Evolutionary conservation across 768 basidiomycete genomes (phyloP).

Genomic region (Lyophyllum atratum): DNA sequence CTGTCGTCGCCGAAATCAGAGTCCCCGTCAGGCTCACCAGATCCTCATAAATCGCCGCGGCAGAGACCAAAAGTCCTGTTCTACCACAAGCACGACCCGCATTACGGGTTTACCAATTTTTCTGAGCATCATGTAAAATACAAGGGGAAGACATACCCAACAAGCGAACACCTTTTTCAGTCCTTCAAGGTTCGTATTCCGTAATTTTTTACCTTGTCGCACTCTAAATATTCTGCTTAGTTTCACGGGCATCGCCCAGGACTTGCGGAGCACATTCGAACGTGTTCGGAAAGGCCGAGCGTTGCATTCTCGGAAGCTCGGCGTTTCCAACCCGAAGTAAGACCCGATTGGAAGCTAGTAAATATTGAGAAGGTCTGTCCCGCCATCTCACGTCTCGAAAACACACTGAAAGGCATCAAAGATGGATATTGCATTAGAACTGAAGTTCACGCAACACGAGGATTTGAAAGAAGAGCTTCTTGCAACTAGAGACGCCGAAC

Average conservation of each 20-base stretch:
- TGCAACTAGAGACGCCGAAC: constrained; percentile 62
- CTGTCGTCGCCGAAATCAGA: not conserved
- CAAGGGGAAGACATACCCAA: constrained; percentile 67
- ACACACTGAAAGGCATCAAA: constrained; percentile 21
- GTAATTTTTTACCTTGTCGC: not conserved
- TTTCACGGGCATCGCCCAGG: constrained; percentile 61
- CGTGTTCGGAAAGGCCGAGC: constrained; percentile 61
- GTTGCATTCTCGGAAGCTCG: constrained; percentile 70
- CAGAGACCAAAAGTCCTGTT: constrained; percentile 50
- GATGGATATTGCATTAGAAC: constrained; percentile 68
- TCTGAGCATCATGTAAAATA: constrained; percentile 65
- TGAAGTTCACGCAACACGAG: constrained; percentile 72
- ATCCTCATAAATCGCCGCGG: constrained; percentile 18
- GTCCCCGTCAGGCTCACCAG: constrained; percentile 19
- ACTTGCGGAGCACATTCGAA: constrained; percentile 70
- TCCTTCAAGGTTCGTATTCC: constrained; percentile 59
- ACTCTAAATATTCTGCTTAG: constrained; percentile 31
- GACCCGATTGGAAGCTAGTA: constrained; percentile 68
- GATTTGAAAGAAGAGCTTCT: constrained; percentile 62
- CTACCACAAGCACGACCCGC: constrained; percentile 62
- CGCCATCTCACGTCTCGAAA: not conserved
- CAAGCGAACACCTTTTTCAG: constrained; percentile 78
- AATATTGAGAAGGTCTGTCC: constrained; percentile 60
- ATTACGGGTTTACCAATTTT: constrained; percentile 77
- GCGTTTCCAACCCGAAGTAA: constrained; percentile 59